These are phyloP conservation scores for Teratosphaeria nubilosa DNA, from an alignment of 2,329 filamentous ascomycete species.

Conservation along the genomic window DNA sequence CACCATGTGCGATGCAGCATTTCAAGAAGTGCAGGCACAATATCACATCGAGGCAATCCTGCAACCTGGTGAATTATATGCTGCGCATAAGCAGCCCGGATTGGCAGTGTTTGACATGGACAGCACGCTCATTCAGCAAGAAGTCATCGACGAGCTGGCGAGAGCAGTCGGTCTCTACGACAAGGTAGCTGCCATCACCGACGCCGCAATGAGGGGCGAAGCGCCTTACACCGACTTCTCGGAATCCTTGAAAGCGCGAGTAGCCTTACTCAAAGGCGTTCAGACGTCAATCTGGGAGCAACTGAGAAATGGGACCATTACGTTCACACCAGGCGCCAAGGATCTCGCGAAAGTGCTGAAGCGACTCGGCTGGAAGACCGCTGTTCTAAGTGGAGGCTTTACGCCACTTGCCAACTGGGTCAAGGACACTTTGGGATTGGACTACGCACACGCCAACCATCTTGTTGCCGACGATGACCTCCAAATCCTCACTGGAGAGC, in stretches of 20 bases:
- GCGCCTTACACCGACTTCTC: constrained; percentile 64
- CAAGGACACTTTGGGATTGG: constrained; percentile 66
- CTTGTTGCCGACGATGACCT: constrained; percentile 51
- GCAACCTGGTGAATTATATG: constrained; percentile 13
- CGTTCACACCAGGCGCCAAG: constrained; percentile 70
- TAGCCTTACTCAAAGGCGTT: constrained; percentile 70
- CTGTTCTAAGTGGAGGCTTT: constrained; percentile 88
- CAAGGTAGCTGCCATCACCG: constrained; percentile 78
- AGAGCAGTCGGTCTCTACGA: constrained; percentile 59
- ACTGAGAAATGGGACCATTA: constrained; percentile 58
- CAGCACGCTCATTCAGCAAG: constrained; percentile 90
- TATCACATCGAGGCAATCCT: constrained; percentile 12
- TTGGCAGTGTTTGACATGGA: constrained; percentile 98
- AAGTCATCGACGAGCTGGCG: constrained; percentile 93
- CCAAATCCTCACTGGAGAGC: constrained; percentile 57
- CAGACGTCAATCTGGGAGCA: constrained; percentile 60
- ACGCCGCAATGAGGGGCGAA: constrained; percentile 90
- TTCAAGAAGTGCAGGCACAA: not conserved
- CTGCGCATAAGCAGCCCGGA: constrained; percentile 32
- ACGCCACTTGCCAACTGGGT: constrained; percentile 82
- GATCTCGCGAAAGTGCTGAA: constrained; percentile 67
- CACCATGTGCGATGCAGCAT: not conserved
- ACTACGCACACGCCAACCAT: constrained; percentile 83
- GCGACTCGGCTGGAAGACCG: constrained; percentile 71
- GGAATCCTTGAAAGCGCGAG: constrained; percentile 68